Conservation (phyloP, 2,329 filamentous ascomycete species). For the Fonsecaea multimorphosa region DNA sequence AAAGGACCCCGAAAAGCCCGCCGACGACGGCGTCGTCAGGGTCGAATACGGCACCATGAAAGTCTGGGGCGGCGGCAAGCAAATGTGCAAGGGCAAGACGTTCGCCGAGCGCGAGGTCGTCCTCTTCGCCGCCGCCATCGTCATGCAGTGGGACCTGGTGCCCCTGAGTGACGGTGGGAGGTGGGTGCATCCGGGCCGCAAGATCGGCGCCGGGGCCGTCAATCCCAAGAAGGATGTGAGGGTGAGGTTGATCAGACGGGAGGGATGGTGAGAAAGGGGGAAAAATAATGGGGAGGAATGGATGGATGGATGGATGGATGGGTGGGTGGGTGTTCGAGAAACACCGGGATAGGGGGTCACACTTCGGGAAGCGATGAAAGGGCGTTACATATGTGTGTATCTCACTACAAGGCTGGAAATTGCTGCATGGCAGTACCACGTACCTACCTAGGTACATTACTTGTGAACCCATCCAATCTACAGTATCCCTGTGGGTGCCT, state of each 20-base stretch:
- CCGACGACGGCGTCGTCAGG: constrained; percentile 19
- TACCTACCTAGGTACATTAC: too few species aligned
- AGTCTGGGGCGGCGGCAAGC: constrained; percentile 57
- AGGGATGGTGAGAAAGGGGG: constrained; percentile 26
- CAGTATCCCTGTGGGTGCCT: too few species aligned
- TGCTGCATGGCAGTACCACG: too few species aligned
- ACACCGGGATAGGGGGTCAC: too few species aligned
- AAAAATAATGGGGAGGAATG: not conserved
- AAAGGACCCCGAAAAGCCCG: too few species aligned
- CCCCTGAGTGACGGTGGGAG: constrained; percentile 49
- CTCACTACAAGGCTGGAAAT: too few species aligned
- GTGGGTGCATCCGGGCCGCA: constrained; percentile 60
- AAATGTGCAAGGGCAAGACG: constrained; percentile 58
- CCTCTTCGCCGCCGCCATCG: constrained; percentile 58
- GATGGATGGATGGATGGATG: too few species aligned
- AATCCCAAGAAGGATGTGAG: constrained; percentile 59
- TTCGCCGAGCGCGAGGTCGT: constrained; percentile 60
- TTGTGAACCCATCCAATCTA: too few species aligned
- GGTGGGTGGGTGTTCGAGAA: too few species aligned
- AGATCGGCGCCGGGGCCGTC: constrained; percentile 57
- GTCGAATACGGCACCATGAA: constrained; percentile 53
- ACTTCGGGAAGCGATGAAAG: too few species aligned
- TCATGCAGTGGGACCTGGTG: constrained; percentile 64
- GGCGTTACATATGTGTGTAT: too few species aligned
- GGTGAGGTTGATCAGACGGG: constrained; percentile 59